Evolutionary conservation across 2,329 filamentous ascomycete species (phyloP), one percentile per base, ranked within the genome.

Genomic region (Exserohilum rostratum): DNA sequence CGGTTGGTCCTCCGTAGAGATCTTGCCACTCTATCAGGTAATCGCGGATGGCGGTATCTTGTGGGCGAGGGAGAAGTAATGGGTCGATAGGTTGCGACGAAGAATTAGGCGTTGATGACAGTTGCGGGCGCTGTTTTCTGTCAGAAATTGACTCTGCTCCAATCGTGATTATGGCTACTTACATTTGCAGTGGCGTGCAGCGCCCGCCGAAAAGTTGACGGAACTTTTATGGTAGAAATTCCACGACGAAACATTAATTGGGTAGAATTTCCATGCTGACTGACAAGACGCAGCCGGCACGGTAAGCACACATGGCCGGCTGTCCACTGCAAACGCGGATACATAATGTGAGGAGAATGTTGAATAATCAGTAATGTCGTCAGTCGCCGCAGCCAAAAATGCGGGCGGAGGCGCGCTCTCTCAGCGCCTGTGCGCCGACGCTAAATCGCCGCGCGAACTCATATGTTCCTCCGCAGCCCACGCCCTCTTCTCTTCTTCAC

Each of bases 1-100:
- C 59, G 27, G 69, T 67, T 1, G 70, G 72, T 2, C 56, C 57
- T 9, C 71, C 76, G 58, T 79, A 68, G 22, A 77, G 64, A 20
- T 72, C 58, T 60, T 83, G 76, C 80, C 80, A 83, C 64, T 70
- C 48, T 39, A 56, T 44, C 1, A 77, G 58, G n/a, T 67, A 69
- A 20, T 67, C 43, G 17, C 72, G 68, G 12, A 75, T 66, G 7
- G 62, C 47, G 11, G 62, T 27, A 3, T 62, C 40, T 40, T 57
- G 39, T 10, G 61, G 59, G 15, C 56, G 58, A 22, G 57, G 45
- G 22, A 64, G 30, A 17, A 64, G 52, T 6, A 53, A 27, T 2
- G 66, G 65, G 31, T 67, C 42, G 12, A 60, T 31, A 10, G 49
- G 22, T 2, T 47, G 46, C 5, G 62, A 25, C 29, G 60, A 15